phyloP scores from a whole-genome alignment of 768 basidiomycete genomes.

The Phaffia tasmanica region DNA sequence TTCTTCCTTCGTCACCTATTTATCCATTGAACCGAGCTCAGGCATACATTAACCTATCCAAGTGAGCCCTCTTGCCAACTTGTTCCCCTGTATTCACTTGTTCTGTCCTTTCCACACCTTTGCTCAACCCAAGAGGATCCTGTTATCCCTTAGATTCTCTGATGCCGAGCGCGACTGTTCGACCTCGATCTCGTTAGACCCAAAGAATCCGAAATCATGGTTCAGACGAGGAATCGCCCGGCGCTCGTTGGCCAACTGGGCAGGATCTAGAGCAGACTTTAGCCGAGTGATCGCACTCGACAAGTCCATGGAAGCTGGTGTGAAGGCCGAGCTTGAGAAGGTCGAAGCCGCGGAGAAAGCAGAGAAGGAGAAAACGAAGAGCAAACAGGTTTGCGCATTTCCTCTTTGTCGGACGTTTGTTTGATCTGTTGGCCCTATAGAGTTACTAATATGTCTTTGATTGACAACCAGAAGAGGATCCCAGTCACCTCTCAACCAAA shows the following conservation, averaged over 20 bases:
- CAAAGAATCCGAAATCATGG: conserved; percentile 16
- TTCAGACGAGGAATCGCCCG: conserved; percentile 18
- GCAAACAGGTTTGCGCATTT: conserved; percentile 2
- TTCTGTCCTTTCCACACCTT: not conserved
- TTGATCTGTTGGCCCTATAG: not conserved
- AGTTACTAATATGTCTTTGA: not conserved
- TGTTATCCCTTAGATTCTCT: not conserved
- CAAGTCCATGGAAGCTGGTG: not conserved
- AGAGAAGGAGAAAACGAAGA: not conserved
- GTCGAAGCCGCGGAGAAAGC: not conserved
- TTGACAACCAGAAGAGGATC: not conserved
- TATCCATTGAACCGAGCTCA: conserved; percentile 24
- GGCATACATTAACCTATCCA: conserved; percentile 16
- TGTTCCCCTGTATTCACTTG: not conserved
- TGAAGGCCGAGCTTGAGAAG: conserved; percentile 15
- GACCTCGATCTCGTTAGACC: conserved; percentile 8
- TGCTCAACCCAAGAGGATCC: not conserved
- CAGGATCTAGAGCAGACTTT: conserved; percentile 15
- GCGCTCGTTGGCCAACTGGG: not conserved
- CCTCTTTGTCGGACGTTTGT: not conserved
- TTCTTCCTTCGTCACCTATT: conserved; percentile 14
- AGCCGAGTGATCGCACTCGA: conserved; percentile 15
- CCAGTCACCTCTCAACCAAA: not conserved
- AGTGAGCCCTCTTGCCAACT: conserved; percentile 1
- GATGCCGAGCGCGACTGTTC: conserved; percentile 25